Evolutionary conservation across 2,329 filamentous ascomycete genomes (phyloP).

Genomic region (Aureobasidium vineae): DNA sequence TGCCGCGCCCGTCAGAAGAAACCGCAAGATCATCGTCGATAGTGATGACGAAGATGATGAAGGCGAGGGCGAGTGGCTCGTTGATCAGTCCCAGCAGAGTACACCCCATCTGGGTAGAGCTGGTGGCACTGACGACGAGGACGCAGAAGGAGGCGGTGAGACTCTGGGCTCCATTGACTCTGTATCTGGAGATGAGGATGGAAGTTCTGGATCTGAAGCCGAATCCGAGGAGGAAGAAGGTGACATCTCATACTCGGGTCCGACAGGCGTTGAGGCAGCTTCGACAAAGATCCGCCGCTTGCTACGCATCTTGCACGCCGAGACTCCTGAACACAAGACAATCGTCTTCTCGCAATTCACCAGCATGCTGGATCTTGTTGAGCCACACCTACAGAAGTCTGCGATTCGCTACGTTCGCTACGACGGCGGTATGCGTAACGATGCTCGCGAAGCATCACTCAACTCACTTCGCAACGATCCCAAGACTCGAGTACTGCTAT

Average conservation of each 20-base stretch:
- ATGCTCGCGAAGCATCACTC: slow-evolving; percentile 83
- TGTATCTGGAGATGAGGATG: slow-evolving; percentile 51
- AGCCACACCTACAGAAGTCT: slow-evolving; percentile 78
- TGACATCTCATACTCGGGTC: slow-evolving; percentile 39
- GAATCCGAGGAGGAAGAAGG: slow-evolving; percentile 42
- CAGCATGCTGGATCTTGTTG: slow-evolving; percentile 93
- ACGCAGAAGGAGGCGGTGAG: slow-evolving; percentile 83
- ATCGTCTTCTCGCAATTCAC: slow-evolving; percentile 99
- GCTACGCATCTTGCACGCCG: slow-evolving; percentile 73
- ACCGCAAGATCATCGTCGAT: slow-evolving; percentile 58
- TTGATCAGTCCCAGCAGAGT: slow-evolving; percentile 64
- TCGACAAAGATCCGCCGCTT: slow-evolving; percentile 93
- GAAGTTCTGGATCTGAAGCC: slow-evolving; percentile 41
- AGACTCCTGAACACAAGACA: slow-evolving; percentile 83
- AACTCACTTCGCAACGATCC: slow-evolving; percentile 71
- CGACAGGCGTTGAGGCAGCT: slow-evolving; percentile 19
- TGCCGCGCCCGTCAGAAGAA: slow-evolving; percentile 44
- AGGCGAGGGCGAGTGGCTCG: slow-evolving; percentile 73
- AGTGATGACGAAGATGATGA: slow-evolving; percentile 66
- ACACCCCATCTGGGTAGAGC: slow-evolving; percentile 59
- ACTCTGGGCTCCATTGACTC: slow-evolving; percentile 72
- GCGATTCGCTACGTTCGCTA: slow-evolving; percentile 82
- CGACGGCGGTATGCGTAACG: slow-evolving; percentile 93
- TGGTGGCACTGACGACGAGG: slow-evolving; percentile 82
- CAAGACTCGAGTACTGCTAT: slow-evolving; percentile 77